Conservation (phyloP, 768 basidiomycete species). For the Lactarius sp. region DNA sequence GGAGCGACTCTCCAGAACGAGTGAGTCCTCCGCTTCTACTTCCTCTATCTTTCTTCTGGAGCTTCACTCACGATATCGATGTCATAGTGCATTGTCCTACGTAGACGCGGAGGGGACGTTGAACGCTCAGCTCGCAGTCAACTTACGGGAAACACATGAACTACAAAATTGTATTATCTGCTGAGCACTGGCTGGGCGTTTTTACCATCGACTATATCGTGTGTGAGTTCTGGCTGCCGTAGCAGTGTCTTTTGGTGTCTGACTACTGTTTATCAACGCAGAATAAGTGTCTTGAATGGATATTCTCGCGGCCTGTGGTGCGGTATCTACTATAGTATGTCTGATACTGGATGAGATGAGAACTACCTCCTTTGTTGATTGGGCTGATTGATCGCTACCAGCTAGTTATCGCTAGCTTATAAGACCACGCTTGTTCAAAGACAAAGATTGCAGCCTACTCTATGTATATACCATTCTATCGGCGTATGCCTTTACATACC, state of each 20-base stretch:
- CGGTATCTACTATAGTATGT: not conserved
- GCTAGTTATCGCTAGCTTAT: no score
- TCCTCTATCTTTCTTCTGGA: not conserved
- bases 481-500: no score
- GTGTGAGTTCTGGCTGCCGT: not conserved
- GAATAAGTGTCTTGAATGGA: not conserved
- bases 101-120: constrained; percentile 21
- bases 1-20: constrained; percentile 16
- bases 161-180: constrained; percentile 23
- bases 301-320: not conserved
- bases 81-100: constrained; percentile 12
- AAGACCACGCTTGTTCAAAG: no score
- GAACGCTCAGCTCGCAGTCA: constrained; percentile 23
- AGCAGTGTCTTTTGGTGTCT: not conserved
- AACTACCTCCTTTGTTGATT: no score
- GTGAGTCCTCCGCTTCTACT: constrained; percentile 1
- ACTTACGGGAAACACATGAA: constrained; percentile 13
- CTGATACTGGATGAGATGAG: not conserved
- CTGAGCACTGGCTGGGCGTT: not conserved
- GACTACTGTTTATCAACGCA: not conserved
- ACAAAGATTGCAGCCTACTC: no score
- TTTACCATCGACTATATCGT: not conserved
- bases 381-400: not conserved
- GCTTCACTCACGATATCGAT: not conserved
- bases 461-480: no score